These are phyloP conservation scores for Cucumis sativus DNA, from an alignment of 306 rosid genomes.

Conservation along the genomic window DNA sequence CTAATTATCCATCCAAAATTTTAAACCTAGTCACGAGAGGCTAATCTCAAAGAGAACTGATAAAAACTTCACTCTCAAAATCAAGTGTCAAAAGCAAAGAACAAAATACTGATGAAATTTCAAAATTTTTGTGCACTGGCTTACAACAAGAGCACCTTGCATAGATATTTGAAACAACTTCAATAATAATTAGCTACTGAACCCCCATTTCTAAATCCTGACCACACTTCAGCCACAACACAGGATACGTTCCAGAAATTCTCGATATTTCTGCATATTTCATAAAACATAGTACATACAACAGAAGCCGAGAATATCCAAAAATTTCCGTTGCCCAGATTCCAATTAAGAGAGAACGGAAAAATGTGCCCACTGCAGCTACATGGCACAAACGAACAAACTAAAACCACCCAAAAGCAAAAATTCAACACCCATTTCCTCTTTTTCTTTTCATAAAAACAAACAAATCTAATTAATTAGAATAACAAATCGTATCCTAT, in stretches of 20 bases:
- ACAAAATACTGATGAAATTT: neutral
- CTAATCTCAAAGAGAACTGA: neutral
- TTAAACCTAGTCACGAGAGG: neutral
- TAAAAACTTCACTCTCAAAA: neutral
- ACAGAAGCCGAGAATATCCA: neutral
- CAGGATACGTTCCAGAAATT: neutral
- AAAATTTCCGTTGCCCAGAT: neutral
- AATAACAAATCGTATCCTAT: neutral
- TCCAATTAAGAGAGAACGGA: neutral
- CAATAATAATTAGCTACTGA: neutral
- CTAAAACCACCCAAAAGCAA: neutral
- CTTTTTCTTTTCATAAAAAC: neutral
- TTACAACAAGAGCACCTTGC: neutral
- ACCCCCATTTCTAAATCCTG: neutral
- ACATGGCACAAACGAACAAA: neutral
- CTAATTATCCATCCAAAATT: neutral
- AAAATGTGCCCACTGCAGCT: neutral
- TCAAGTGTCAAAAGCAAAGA: neutral
- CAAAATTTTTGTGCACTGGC: neutral
- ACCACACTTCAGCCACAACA: neutral
- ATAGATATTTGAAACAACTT: neutral
- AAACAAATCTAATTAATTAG: neutral
- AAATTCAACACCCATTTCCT: neutral
- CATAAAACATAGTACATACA: neutral
- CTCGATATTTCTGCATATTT: neutral